Base-by-base conservation (phyloP, 352 stramenopile species). In the Phytophthora syringae region DNA sequence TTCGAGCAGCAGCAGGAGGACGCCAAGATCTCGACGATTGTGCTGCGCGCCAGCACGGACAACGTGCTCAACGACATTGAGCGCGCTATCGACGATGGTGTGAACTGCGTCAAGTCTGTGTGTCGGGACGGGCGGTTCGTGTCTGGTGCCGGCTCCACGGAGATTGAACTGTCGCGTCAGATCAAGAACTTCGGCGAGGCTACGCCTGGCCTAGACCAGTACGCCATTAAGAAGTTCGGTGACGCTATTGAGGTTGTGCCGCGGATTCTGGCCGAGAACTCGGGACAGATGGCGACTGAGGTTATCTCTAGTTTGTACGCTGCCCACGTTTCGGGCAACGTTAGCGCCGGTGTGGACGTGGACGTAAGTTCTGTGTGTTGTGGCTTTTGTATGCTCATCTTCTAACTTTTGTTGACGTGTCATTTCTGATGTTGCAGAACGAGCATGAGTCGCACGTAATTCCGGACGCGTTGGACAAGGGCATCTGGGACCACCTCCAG, bases 201-300 rank as follows among this genome's bases (percentile, higher is more conserved):
- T n/a, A 97, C 86, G 65, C 93, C 96, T 2, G 98, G 98, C 21
- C 88, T 99, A 52, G 98, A 99, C 76, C 98, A 99, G 82, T 99
- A 99, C 80, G 97, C 97, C 56, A 99, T 99, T 77, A 96, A 98
- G 63, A 98, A 99, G 75, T 99, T 99, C 80, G 97, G 93, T 50
- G 97, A 99, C 52, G 96, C 97, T 21, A 86, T 99, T 27, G 97
- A 99, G 77, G 92, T 99, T 37, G 92, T 99, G 34, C 97, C 97
- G 10, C 88, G 97, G 27, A 99, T 98, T 58, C 82, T 99, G 52
- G 97, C 97, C 2, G 97, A 99, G 77, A 99, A 99, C 85, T 89
- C 96, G 2, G 98, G 98, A 25, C 91, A 98, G 77, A 96, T 98
- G 88, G 93, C 93, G 22, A 96, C 86, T 1, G 84, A 94, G 64